Evolutionary conservation across 1,284 basidiomycete species (phyloP).

Genomic region (Thecaphora thlaspeos): DNA sequence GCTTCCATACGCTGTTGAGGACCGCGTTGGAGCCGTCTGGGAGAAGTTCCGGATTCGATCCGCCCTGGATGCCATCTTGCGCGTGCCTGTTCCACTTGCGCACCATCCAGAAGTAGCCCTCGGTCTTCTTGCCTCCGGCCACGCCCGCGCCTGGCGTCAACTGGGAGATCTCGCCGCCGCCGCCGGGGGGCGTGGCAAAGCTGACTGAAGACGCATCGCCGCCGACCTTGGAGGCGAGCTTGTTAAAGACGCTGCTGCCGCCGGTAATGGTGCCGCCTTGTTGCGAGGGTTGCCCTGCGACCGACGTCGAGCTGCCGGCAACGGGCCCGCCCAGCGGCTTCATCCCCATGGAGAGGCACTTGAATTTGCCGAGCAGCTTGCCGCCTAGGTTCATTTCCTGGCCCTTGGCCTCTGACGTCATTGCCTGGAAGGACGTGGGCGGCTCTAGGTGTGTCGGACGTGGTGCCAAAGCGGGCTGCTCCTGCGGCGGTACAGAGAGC

Average conservation of each 20-base stretch:
- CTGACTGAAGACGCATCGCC: not conserved
- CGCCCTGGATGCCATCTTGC: constrained; percentile 10
- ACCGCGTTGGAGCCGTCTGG: constrained; percentile 24
- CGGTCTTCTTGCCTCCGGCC: constrained; percentile 26
- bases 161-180: constrained; percentile 21
- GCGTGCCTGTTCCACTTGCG: constrained; percentile 38
- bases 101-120: constrained; percentile 53
- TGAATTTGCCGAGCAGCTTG: constrained; percentile 43
- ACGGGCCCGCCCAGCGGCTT: constrained; percentile 2
- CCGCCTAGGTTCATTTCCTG: constrained; percentile 32
- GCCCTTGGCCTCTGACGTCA: constrained; percentile 46
- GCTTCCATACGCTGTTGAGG: constrained; percentile 43
- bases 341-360: constrained; percentile 32
- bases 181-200: not conserved
- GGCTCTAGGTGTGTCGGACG: constrained; percentile 11
- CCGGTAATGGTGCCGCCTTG: too few relatives aligned
- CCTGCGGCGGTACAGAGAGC: constrained; percentile 16
- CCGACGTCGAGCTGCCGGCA: not conserved
- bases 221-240: constrained; percentile 5
- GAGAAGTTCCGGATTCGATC: constrained; percentile 1
- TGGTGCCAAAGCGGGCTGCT: constrained; percentile 4
- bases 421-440: constrained; percentile 46
- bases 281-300: too few relatives aligned
- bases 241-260: constrained; percentile 10
- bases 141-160: constrained; percentile 36